phyloP scores from a whole-genome alignment of 2,329 filamentous ascomycete genomes.

The Magnaporthiopsis rhizophila region DNA sequence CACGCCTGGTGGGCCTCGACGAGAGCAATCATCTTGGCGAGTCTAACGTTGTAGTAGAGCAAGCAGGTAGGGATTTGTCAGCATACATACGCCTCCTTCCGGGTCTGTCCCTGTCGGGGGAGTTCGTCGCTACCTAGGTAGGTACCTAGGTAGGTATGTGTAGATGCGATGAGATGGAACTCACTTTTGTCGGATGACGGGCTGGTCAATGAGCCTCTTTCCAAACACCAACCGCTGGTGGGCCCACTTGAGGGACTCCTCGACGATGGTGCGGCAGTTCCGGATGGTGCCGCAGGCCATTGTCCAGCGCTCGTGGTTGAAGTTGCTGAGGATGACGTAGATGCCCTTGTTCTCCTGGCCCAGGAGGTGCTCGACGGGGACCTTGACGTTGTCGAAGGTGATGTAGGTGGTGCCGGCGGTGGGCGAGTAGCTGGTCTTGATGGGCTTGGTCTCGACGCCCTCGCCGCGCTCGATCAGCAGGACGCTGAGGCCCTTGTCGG shows the following conservation, averaged over 20 bases:
- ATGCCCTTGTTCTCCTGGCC: constrained; percentile 83
- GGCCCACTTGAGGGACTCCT: constrained; percentile 82
- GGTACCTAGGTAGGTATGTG: not conserved
- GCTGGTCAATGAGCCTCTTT: constrained; percentile 75
- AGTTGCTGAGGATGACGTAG: constrained; percentile 75
- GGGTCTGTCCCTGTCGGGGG: too few relatives aligned
- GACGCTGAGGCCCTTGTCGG: constrained; percentile 70
- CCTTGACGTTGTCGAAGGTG: constrained; percentile 80
- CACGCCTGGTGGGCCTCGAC: constrained; percentile 78
- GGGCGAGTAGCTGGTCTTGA: constrained; percentile 76
- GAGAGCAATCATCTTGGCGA: constrained; percentile 80
- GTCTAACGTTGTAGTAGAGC: constrained; percentile 39
- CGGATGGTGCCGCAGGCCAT: constrained; percentile 62
- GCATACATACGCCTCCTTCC: too few relatives aligned
- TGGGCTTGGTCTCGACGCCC: constrained; percentile 66
- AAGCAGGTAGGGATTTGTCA: not conserved
- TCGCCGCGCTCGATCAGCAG: constrained; percentile 67
- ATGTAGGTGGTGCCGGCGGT: constrained; percentile 72
- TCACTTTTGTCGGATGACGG: constrained; percentile 73
- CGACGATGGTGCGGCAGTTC: constrained; percentile 59
- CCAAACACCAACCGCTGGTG: constrained; percentile 81
- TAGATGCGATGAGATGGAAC: constrained; percentile 13
- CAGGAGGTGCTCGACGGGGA: constrained; percentile 68
- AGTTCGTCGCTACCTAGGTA: too few relatives aligned
- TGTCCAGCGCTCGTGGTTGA: constrained; percentile 79